phyloP scores from a whole-genome alignment of 352 stramenopile species.

The Thraustochytrium striatum region DNA sequence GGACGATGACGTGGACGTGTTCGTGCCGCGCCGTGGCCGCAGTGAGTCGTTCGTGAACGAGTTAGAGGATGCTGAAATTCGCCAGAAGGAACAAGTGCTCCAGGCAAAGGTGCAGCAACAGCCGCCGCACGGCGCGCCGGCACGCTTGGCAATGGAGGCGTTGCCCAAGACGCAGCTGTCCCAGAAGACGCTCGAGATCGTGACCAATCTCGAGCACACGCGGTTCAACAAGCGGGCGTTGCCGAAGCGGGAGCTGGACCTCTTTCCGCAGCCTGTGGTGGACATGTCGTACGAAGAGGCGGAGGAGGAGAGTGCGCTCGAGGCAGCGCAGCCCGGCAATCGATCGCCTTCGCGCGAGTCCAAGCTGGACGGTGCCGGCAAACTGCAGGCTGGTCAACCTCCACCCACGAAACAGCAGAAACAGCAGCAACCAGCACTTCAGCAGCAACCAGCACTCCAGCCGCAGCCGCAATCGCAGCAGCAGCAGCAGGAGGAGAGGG shows the following conservation, averaged over 20 bases:
- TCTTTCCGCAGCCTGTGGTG: constrained; percentile 32
- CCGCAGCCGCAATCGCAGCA: too few species aligned
- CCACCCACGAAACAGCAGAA: too few species aligned
- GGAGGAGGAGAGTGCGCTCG: constrained; percentile 17
- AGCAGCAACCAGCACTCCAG: too few species aligned
- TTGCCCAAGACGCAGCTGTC: constrained; percentile 34
- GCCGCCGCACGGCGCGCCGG: background rate
- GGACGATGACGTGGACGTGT: background rate
- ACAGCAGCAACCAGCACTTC: too few species aligned
- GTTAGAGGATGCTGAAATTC: constrained; percentile 19
- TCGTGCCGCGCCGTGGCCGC: constrained; percentile 2
- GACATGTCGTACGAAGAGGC: constrained; percentile 37
- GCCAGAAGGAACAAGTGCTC: background rate
- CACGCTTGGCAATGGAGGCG: constrained; percentile 9
- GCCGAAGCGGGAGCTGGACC: background rate
- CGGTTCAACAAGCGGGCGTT: constrained; percentile 13
- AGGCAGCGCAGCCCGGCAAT: too few species aligned
- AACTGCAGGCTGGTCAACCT: too few species aligned
- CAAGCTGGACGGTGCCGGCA: too few species aligned
- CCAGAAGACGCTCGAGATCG: constrained; percentile 45
- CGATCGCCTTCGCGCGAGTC: too few species aligned
- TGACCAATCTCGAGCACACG: constrained; percentile 45
- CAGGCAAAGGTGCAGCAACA: too few species aligned
- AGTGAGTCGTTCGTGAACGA: constrained; percentile 45
- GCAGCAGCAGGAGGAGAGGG: too few species aligned